phyloP scores from a whole-genome alignment of 1,139 yeast genomes.

The Candida glucosophila region DNA sequence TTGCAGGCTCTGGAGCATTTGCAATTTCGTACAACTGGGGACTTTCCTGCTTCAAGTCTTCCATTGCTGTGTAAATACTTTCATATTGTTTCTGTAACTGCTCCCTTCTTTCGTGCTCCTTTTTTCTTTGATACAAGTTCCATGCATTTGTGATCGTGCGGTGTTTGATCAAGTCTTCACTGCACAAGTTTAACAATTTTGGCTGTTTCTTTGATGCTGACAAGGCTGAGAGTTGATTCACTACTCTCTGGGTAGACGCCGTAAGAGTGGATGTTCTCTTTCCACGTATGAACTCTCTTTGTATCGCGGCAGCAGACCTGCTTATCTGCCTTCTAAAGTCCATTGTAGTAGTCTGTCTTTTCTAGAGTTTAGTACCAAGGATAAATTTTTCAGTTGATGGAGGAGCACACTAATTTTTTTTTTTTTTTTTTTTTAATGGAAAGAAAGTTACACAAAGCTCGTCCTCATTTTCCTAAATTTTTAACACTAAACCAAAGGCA shows the following conservation, averaged over 20 bases:
- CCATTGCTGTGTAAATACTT: conserved; percentile 66
- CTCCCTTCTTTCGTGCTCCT: conserved; percentile 30
- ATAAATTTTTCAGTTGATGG: too few species aligned
- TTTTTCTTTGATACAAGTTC: conserved; percentile 51
- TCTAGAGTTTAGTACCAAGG: too few species aligned
- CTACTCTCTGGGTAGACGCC: conserved; percentile 57
- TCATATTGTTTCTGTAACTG: conserved; percentile 57
- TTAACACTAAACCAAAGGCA: too few species aligned
- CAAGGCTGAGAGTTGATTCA: conserved; percentile 73
- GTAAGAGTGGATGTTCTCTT: conserved; percentile 32
- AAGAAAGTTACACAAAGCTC: too few species aligned
- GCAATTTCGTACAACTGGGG: conserved; percentile 48
- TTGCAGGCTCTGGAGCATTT: conserved; percentile 35
- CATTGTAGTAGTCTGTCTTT: too few species aligned
- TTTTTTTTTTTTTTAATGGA: too few species aligned
- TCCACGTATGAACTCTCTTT: conserved; percentile 21
- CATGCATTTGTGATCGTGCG: conserved; percentile 80
- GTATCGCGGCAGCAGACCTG: too few species aligned
- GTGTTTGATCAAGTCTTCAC: conserved; percentile 83
- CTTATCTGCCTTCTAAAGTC: too few species aligned
- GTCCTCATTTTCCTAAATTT: too few species aligned
- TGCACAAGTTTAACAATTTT: conserved; percentile 59
- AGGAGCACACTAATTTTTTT: too few species aligned
- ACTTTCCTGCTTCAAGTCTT: conserved; percentile 44
- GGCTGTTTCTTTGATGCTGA: conserved; percentile 89